Evolutionary conservation across 1,139 yeast species (phyloP), one percentile per base, ranked within the genome.

Genomic region (Kodamaea plutei): DNA sequence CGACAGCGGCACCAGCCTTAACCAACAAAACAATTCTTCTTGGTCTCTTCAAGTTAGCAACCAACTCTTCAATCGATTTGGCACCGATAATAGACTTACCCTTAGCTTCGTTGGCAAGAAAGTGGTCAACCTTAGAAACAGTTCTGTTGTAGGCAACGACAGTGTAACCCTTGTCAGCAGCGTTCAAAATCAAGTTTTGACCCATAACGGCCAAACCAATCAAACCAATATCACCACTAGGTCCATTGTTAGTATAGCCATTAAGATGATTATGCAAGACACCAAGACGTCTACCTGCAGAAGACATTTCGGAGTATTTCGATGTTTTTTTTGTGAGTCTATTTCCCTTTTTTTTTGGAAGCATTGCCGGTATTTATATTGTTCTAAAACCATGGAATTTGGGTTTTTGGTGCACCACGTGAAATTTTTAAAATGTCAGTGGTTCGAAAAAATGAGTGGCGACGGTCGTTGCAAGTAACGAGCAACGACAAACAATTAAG

Each of bases 171-270:
- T 91, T 95, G 75, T 91, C 98, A 51, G 97, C 97, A 56, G 93
- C 94, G 69, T 91, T 91, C 52, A 91, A 78, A 65, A 91, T 87
- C 76, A 91, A 75, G 79, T 91, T 91, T 67, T 89, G 97, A 68
- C 98, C 98, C 98, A 91, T 91, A 52, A 91, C 98, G 83, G 98
- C 98, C 79, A 91, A 79, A 62, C 98, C 98, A 59, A 91, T 89
- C 67, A 91, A 85, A 68, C 97, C 98, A 69, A 91, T 80, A 81
- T 91, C 98, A 76, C 91, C 94, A 62, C 87, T 78, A 44, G 54
- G 43, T 9, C 20, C 26, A 44, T 41, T 50, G 61, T 58, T 61
- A n/a, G n/a, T n/a, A n/a, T n/a, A n/a, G 43, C 37, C 20, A 12
- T 28, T 12, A 20, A 41, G 38, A 26, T 44, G 48, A 33, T 42